A percentile compares a stretch with the other conserved stretches of the same genome.
phyloP scores from a whole-genome alignment of 352 stramenopile genomes.

The Phytopythium mirpurense region DNA sequence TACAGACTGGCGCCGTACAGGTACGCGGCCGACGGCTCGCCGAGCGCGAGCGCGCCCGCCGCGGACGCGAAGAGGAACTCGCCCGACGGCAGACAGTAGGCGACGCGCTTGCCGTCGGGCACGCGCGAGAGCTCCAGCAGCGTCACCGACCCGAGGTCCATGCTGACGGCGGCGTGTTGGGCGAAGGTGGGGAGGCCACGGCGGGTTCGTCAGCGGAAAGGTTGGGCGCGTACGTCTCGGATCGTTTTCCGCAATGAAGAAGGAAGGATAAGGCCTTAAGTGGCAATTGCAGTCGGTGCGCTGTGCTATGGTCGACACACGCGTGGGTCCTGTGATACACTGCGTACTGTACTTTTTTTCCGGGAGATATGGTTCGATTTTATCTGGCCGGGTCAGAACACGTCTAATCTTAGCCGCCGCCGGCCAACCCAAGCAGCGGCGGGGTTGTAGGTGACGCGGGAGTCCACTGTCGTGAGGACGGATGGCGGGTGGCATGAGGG shows the following conservation, averaged over 20 bases:
- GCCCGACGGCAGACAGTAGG: slow-evolving; percentile 62
- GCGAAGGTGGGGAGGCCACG: no score
- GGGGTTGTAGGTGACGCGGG: no score
- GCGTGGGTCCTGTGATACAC: no score
- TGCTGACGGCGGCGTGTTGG: slow-evolving; percentile 11
- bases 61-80: slow-evolving; percentile 72
- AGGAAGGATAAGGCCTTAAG: no score
- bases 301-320: no score
- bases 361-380: no score
- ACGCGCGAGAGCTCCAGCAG: slow-evolving; percentile 59
- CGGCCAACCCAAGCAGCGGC: no score
- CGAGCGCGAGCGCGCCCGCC: slow-evolving; percentile 39
- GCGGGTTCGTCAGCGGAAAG: neutral
- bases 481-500: no score
- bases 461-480: no score
- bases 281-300: no score
- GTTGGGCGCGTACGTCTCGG: neutral
- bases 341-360: no score
- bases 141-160: slow-evolving; percentile 48
- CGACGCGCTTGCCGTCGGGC: slow-evolving; percentile 40
- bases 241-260: slow-evolving; percentile 7
- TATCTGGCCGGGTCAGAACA: neutral
- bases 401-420: slow-evolving; percentile 1
- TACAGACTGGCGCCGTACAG: slow-evolving; percentile 64
- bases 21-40: slow-evolving; percentile 16